Base-by-base conservation (phyloP, 73 alveolate species). In the Uronychia binucleata region DNA sequence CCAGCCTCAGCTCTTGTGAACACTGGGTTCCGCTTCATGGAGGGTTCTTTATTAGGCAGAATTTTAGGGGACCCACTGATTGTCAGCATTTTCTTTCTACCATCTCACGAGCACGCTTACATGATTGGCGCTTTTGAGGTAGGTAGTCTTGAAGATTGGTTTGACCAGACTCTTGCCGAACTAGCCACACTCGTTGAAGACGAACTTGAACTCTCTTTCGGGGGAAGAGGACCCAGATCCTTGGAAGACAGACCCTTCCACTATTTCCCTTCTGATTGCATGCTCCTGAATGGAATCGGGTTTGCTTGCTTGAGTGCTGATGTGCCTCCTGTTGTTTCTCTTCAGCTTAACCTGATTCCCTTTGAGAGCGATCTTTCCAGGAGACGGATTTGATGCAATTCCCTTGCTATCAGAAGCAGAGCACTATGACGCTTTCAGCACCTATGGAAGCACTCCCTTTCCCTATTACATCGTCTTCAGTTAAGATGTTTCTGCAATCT, bases 171-270 rank as follows among this genome's bases (percentile, higher is more conserved):
- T 46, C 19, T 46, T 46, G n/a, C 67, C 67, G 19, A 46, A 46
- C 5, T 46, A 11, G 67, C 67, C 67, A 19, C 67, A 46, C n/a
- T 46, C 67, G 19, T 46, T 46, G 67, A 46, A 46, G 19, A 46
- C 67, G 67, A 46, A 46, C 67, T 46, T 46, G 67, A 46, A 46
- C 67, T 46, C 67, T 46, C 67, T 46, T 46, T 46, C 67, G n/a
- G n/a, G n/a, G n/a, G n/a, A n/a, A n/a, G n/a, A n/a, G n/a, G n/a
- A n/a, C n/a, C n/a, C n/a, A n/a, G n/a, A n/a, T n/a, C n/a, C n/a
- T n/a, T n/a, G n/a, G n/a, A n/a, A n/a, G n/a, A n/a, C n/a, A n/a
- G n/a, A n/a, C 67, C 19, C 5, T 46, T 46, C n/a, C 67, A 11
- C 67, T 46, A 19, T 46, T 46, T 46, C 67, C 67, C 19, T 46